Base-by-base conservation (phyloP, 176 grass and related monocot species). In the Aegilops bicornis region DNA sequence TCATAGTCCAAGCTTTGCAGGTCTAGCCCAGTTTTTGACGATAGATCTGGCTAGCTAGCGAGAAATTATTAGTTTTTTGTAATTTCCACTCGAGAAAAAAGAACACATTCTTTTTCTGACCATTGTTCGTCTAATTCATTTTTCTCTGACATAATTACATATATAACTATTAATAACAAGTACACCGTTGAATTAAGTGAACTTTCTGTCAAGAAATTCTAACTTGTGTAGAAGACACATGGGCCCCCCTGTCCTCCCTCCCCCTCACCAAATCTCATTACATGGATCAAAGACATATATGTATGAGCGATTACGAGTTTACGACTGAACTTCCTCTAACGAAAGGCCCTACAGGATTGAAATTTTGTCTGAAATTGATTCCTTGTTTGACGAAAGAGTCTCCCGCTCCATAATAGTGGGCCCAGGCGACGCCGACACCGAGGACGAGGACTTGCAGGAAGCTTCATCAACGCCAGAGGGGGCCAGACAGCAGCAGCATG, bases 401-500 rank as follows among this genome's bases (percentile, higher is more conserved):
- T 74, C 71, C 65, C 63, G 1, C 0, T 5, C 77, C 48, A 64
- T 59, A 79, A 87, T 79, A 45, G 42, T 83, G 56, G 24, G 65
- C 66, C 50, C 42, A 64, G 17, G 39, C 6, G 58, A 87, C 64
- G 85, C 79, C 68, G 37, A 9, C 12, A 58, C 83, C 64, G 89
- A 40, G 62, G 78, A 87, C 60, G 37, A 9, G 13, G 72, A 75
- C 40, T 84, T 9, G 24, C 17, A 7, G 79, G 85, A 84, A 87
- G 75, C 75, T 91, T 80, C 75, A 27, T 79, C n/a, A 80, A 62
- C 80, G 73, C 15, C 59, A 62, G 59, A 39, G 37, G 8, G 60
- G 35, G 12, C 36, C 43, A 69, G 81, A 89, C 76, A 97, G 78
- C 54, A 78, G 56, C 85, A 90, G 80, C 87, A 98, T 83, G 87